Evolutionary conservation across 1,284 basidiomycete genomes (phyloP).

Genomic region (Austroboletus rostrupii): DNA sequence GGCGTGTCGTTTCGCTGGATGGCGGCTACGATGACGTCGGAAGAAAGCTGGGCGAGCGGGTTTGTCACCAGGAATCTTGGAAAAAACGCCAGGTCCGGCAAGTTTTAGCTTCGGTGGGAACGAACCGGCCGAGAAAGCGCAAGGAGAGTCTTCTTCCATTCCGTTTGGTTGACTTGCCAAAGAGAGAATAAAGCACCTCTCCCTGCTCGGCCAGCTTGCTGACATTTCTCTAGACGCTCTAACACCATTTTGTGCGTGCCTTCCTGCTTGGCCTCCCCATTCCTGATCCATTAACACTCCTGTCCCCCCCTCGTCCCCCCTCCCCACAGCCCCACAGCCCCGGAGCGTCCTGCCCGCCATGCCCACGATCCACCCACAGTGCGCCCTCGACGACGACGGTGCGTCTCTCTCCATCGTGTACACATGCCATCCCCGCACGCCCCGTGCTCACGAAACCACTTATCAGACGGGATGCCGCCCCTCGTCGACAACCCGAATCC

Average conservation of each 20-base stretch:
- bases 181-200: constrained; percentile 33
- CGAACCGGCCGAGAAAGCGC: constrained; percentile 22
- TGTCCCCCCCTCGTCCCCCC: constrained; percentile 2
- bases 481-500: constrained; percentile 48
- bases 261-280: constrained; percentile 4
- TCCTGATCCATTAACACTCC: constrained; percentile 10
- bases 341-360: constrained; percentile 9
- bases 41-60: constrained; percentile 3
- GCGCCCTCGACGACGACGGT: constrained; percentile 30
- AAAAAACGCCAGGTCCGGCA: constrained; percentile 14
- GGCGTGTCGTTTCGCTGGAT: neutral
- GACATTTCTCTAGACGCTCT: constrained; percentile 23
- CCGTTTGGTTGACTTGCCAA: constrained; percentile 31
- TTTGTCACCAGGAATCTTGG: constrained; percentile 4
- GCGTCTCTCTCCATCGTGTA: too few species aligned
- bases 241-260: constrained; percentile 21
- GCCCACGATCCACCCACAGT: constrained; percentile 20
- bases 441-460: constrained; percentile 13
- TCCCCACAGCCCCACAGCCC: constrained; percentile 1
- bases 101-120: constrained; percentile 28
- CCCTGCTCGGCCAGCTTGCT: constrained; percentile 21
- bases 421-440: too few species aligned
- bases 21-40: constrained; percentile 1
- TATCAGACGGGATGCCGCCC: constrained; percentile 43
- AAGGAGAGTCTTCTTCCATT: constrained; percentile 29